Percentiles rank a stretch among this genome's conserved stretches.
Evolutionary conservation across 495 filamentous ascomycete genomes (phyloP).

Genomic region (Penicillium salamii): DNA sequence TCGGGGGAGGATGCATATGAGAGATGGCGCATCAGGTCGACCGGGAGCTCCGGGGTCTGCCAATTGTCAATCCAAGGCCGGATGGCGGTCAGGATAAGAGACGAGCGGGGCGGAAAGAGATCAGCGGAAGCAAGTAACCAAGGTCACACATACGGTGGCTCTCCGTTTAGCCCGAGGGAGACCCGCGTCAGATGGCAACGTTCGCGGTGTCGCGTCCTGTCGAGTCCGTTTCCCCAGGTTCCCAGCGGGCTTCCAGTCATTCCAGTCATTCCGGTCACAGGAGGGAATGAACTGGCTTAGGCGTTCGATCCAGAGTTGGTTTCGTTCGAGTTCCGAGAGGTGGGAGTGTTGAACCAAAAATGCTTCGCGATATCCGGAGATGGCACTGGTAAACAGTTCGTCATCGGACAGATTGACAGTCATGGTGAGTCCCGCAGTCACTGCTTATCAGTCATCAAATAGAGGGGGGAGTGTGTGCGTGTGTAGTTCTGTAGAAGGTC

Average conservation of each 20-base stretch:
- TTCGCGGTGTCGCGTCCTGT: constrained; percentile 45
- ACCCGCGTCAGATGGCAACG: constrained; percentile 38
- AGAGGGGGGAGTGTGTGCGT: constrained; percentile 8
- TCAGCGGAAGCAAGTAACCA: constrained; percentile 42
- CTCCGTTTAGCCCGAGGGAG: constrained; percentile 45
- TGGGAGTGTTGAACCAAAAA: constrained; percentile 47
- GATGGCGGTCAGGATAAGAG: constrained; percentile 23
- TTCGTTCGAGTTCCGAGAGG: constrained; percentile 43
- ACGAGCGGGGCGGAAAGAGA: constrained; percentile 14
- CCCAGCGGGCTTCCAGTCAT: constrained; percentile 14
- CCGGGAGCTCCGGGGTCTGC: constrained; percentile 46
- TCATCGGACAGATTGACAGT: constrained; percentile 40
- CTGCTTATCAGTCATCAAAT: constrained; percentile 7
- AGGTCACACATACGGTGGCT: constrained; percentile 51
- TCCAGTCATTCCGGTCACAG: constrained; percentile 14
- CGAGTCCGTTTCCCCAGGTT: constrained; percentile 45
- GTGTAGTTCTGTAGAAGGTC: background rate
- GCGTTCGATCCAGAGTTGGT: constrained; percentile 42
- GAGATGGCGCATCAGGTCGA: constrained; percentile 33
- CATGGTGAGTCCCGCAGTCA: constrained; percentile 23
- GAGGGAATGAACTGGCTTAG: constrained; percentile 41
- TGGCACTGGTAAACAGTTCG: constrained; percentile 44
- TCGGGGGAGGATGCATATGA: constrained; percentile 35
- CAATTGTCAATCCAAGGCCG: constrained; percentile 48
- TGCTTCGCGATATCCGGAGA: constrained; percentile 44